Evolutionary conservation across 345 rosid species (phyloP).

Genomic region (Brassica juncea): DNA sequence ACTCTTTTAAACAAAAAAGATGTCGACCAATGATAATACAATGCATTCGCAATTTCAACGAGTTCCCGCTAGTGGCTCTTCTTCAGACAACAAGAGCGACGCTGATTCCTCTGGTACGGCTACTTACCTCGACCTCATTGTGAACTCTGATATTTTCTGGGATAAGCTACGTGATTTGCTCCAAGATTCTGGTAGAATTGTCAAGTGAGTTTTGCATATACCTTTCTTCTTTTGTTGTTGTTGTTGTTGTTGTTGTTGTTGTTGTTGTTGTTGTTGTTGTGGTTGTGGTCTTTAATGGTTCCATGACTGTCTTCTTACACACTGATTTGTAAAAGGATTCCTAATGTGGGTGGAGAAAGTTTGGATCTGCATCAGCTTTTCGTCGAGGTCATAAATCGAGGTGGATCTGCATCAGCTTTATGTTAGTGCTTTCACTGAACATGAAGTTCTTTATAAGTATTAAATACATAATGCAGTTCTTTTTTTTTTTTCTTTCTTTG

Average conservation of each 20-base stretch:
- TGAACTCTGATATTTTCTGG: conserved; percentile 60
- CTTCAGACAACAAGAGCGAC: conserved; percentile 16
- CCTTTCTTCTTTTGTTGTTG: neutral
- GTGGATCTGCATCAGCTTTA: conserved; percentile 56
- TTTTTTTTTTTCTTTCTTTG: neutral
- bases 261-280: neutral
- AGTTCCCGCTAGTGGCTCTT: conserved; percentile 36
- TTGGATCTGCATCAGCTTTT: conserved; percentile 78
- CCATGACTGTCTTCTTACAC: neutral
- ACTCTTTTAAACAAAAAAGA: neutral
- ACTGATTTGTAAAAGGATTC: conserved; percentile 50
- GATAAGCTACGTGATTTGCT: conserved; percentile 57
- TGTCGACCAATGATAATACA: conserved; percentile 13
- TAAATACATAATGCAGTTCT: neutral
- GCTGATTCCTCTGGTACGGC: conserved; percentile 47
- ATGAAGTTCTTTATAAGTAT: neutral
- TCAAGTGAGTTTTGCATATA: conserved; percentile 45
- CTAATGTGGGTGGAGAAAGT: conserved; percentile 59
- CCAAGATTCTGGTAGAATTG: conserved; percentile 43
- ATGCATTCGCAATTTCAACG: conserved; percentile 20
- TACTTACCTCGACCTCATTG: conserved; percentile 51
- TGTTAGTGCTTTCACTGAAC: neutral
- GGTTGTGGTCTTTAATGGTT: neutral
- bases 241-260: too few relatives aligned
- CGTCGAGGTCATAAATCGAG: conserved; percentile 70